A percentile compares a stretch with the other conserved stretches of the same genome.
phyloP scores from a whole-genome alignment of 352 stramenopile genomes.

The Pythium coloratum region DNA sequence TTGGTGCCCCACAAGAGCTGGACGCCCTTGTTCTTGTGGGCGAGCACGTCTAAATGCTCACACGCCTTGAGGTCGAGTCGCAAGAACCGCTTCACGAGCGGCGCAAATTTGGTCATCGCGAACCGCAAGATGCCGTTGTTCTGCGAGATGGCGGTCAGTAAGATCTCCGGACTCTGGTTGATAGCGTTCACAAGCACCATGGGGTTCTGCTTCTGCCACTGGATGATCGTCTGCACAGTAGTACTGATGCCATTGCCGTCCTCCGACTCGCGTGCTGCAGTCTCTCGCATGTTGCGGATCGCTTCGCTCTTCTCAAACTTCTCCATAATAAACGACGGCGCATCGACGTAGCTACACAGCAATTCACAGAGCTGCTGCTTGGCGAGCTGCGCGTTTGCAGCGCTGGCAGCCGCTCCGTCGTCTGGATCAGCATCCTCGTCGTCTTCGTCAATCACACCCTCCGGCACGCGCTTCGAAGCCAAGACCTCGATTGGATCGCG shows the following conservation, averaged over 20 bases:
- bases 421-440: background rate
- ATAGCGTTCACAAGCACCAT: conserved; percentile 57
- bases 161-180: conserved; percentile 63
- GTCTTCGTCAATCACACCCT: background rate
- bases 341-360: conserved; percentile 43
- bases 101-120: conserved; percentile 64
- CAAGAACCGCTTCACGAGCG: conserved; percentile 66
- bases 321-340: conserved; percentile 46
- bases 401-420: background rate
- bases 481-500: conserved; percentile 28
- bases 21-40: conserved; percentile 51
- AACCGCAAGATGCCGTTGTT: conserved; percentile 77
- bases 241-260: conserved; percentile 27
- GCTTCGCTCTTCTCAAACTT: conserved; percentile 44
- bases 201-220: conserved; percentile 51
- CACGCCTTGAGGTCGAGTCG: conserved; percentile 55
- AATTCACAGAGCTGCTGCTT: conserved; percentile 43
- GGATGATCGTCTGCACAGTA: conserved; percentile 55
- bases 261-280: conserved; percentile 26
- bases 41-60: conserved; percentile 52
- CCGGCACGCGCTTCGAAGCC: background rate
- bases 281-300: conserved; percentile 22
- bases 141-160: conserved; percentile 55
- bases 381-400: conserved; percentile 14
- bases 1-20: conserved; percentile 62